These are phyloP conservation scores for Xylariaceae sp. DNA, from an alignment of 2,329 filamentous ascomycete genomes.

Conservation along the genomic window DNA sequence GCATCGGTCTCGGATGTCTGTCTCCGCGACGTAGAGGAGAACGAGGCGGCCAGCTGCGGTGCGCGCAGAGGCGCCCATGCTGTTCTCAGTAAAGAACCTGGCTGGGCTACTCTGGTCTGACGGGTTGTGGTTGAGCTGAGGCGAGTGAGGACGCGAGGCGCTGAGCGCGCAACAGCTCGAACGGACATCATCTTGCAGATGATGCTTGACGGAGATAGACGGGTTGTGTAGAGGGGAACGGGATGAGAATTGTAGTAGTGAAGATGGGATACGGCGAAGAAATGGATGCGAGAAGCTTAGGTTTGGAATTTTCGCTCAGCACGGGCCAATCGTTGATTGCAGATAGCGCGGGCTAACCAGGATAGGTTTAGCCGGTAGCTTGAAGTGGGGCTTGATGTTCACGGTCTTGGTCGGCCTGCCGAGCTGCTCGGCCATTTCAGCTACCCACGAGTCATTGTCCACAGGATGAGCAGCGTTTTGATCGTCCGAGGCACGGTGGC, in stretches of 20 bases:
- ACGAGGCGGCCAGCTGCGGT: constrained; percentile 43
- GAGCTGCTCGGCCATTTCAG: too few relatives aligned
- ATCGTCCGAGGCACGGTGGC: too few relatives aligned
- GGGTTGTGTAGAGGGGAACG: constrained; percentile 1
- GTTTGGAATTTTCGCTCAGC: constrained; percentile 20
- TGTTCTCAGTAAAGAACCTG: constrained; percentile 47
- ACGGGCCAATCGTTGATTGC: constrained; percentile 16
- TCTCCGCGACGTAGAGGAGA: constrained; percentile 47
- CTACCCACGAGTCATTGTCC: too few relatives aligned
- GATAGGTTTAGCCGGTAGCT: not conserved
- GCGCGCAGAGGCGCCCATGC: constrained; percentile 39
- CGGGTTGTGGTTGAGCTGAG: constrained; percentile 49
- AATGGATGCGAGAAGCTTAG: constrained; percentile 11
- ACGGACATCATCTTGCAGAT: constrained; percentile 64
- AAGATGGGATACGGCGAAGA: not conserved
- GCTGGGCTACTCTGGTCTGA: constrained; percentile 47
- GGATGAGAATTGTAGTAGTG: not conserved
- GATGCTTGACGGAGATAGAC: not conserved
- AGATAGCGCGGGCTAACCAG: not conserved
- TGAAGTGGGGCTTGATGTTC: not conserved
- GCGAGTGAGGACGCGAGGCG: constrained; percentile 60
- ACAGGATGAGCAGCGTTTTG: too few relatives aligned
- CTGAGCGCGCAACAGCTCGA: constrained; percentile 60
- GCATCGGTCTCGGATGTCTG: constrained; percentile 46
- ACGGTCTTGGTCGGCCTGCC: too few relatives aligned